phyloP scores from a whole-genome alignment of 2,329 filamentous ascomycete species.

The Neofusicoccum umdonicola region DNA sequence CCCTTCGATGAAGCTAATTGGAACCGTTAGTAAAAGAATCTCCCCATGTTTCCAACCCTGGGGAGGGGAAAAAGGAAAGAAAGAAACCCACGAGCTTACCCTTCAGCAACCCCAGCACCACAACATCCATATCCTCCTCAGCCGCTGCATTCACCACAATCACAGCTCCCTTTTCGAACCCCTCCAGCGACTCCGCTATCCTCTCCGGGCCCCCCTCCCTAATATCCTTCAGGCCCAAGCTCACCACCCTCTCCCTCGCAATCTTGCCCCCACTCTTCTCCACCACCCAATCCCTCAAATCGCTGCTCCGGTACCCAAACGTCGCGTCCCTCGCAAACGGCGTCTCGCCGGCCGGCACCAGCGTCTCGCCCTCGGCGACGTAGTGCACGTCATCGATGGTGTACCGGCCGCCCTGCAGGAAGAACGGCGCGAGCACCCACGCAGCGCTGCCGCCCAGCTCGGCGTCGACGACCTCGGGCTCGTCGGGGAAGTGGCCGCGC shows the following conservation, averaged over 20 bases:
- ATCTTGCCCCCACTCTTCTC: slow-evolving; percentile 53
- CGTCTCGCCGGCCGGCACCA: slow-evolving; percentile 54
- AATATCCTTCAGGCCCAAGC: slow-evolving; percentile 50
- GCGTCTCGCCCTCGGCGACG: slow-evolving; percentile 50
- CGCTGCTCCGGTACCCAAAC: slow-evolving; percentile 57
- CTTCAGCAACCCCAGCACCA: slow-evolving; percentile 49
- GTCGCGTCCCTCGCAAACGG: slow-evolving; percentile 59
- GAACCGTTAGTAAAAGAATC: neutral
- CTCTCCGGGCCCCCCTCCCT: slow-evolving; percentile 44
- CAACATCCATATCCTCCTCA: slow-evolving; percentile 56
- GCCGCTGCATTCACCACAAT: slow-evolving; percentile 54
- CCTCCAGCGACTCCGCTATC: slow-evolving; percentile 43
- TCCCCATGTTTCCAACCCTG: no score
- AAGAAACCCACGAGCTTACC: neutral
- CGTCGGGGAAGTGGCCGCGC: slow-evolving; percentile 57
- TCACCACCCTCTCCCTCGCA: slow-evolving; percentile 38
- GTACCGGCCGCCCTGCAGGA: slow-evolving; percentile 57
- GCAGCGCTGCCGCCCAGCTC: slow-evolving; percentile 48
- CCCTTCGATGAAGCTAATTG: slow-evolving; percentile 25
- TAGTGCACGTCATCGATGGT: slow-evolving; percentile 60
- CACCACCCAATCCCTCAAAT: slow-evolving; percentile 52
- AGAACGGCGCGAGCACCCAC: slow-evolving; percentile 59
- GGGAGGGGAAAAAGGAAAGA: neutral
- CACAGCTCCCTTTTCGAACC: slow-evolving; percentile 39
- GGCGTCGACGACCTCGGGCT: slow-evolving; percentile 52